Percentiles rank a stretch among this genome's conserved stretches.
phyloP scores from a whole-genome alignment of 2,329 filamentous ascomycete species.

The Leptographium galeiforme region DNA sequence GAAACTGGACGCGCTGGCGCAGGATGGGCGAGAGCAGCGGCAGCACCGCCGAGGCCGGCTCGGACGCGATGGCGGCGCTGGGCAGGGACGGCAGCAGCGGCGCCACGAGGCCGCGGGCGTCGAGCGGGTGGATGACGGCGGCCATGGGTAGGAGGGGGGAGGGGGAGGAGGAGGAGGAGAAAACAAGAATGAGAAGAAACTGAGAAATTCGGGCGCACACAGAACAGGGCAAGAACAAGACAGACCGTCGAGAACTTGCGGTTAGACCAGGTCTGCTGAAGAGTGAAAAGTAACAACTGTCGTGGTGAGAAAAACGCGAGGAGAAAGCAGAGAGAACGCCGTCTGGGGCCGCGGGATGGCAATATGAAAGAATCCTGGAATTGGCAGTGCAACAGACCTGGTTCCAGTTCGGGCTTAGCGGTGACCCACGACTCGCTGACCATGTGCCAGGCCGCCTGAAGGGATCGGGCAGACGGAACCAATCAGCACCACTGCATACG shows the following conservation, averaged over 20 bases:
- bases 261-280: too few species aligned
- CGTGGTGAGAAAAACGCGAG: neutral
- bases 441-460: too few species aligned
- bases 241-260: too few species aligned
- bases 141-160: conserved; percentile 3
- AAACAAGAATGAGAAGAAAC: neutral
- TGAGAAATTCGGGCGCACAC: too few species aligned
- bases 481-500: conserved; percentile 9
- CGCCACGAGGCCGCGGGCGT: conserved; percentile 34
- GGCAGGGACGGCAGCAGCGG: conserved; percentile 48
- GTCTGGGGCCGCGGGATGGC: neutral
- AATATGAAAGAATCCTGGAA: neutral
- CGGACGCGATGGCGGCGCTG: conserved; percentile 41
- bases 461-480: conserved; percentile 15
- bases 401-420: neutral
- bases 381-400: neutral
- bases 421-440: neutral
- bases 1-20: conserved; percentile 50
- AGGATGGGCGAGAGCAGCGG: conserved; percentile 52
- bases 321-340: neutral
- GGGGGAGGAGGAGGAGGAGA: neutral
- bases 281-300: too few species aligned
- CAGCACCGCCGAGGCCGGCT: conserved; percentile 42
- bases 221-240: neutral
- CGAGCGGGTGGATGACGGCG: conserved; percentile 27